Conservation (phyloP, 2,329 filamentous ascomycete species). For the Alternaria solani region DNA sequence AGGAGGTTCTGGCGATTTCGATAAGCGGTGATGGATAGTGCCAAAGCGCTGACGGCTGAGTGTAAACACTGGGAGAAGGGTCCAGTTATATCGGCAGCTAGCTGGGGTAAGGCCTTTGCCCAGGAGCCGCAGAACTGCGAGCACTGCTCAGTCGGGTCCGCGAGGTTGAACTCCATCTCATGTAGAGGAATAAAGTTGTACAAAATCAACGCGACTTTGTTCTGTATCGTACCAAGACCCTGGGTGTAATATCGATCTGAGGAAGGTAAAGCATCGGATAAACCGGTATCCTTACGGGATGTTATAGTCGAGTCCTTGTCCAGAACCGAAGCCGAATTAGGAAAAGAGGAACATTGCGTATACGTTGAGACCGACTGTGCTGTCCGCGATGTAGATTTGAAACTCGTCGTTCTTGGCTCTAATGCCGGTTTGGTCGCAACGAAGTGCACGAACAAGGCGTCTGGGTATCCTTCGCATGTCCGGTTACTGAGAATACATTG, state of each 20-base stretch:
- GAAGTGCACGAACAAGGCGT: slow-evolving; percentile 1
- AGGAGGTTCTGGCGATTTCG: background rate
- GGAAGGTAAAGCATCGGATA: background rate
- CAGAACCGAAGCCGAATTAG: background rate
- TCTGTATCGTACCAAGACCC: background rate
- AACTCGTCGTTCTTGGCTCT: background rate
- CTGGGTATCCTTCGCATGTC: background rate
- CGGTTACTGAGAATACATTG: background rate
- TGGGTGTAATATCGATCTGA: background rate
- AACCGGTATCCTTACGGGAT: background rate
- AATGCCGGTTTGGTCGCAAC: background rate
- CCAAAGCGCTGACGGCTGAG: background rate
- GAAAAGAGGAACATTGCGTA: background rate
- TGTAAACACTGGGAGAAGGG: background rate
- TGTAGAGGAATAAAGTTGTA: background rate
- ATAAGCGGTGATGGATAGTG: background rate
- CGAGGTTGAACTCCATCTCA: background rate
- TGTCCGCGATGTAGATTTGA: background rate
- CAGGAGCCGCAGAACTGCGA: slow-evolving; percentile 1
- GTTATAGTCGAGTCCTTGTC: background rate
- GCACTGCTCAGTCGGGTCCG: background rate
- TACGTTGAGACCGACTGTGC: background rate
- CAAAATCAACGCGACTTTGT: slow-evolving; percentile 1
- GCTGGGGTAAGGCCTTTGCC: background rate
- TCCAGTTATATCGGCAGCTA: background rate